These are phyloP conservation scores for Coniochaeta pulveracea DNA, from an alignment of 2,329 filamentous ascomycete genomes.

Conservation along the genomic window DNA sequence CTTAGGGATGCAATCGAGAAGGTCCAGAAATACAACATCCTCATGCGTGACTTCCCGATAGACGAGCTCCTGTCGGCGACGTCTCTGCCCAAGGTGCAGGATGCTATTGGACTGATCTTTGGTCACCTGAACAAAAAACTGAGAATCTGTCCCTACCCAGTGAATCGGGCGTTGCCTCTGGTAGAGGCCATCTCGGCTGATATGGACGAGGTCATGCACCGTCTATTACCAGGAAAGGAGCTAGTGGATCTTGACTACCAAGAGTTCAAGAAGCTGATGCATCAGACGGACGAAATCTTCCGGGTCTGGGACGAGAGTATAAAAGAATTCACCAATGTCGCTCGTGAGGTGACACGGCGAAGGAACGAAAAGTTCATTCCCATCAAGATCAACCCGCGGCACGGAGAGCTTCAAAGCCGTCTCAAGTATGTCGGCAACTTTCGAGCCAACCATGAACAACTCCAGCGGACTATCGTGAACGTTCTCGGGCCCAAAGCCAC, in stretches of 20 bases:
- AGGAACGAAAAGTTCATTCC: conserved; percentile 97
- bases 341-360: conserved; percentile 84
- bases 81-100: conserved; percentile 76
- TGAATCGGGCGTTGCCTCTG: conserved; percentile 80
- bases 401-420: conserved; percentile 79
- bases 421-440: conserved; percentile 92
- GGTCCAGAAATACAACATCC: conserved; percentile 96
- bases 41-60: conserved; percentile 96
- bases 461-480: conserved; percentile 91
- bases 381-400: conserved; percentile 86
- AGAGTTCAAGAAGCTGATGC: conserved; percentile 82
- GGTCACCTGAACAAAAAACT: conserved; percentile 95
- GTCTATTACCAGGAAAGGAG: conserved; percentile 72
- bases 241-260: conserved; percentile 87
- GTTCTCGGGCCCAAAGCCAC: conserved; percentile 73
- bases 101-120: conserved; percentile 84
- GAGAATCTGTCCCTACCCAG: conserved; percentile 90
- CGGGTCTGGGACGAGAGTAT: conserved; percentile 88
- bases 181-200: conserved; percentile 95
- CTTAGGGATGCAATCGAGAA: conserved; percentile 92
- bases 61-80: conserved; percentile 91
- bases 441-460: conserved; percentile 91
- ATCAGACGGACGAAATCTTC: conserved; percentile 75
- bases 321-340: conserved; percentile 96
- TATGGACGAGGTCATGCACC: conserved; percentile 76